Evolutionary conservation across 192 early-diverging fungal genomes (phyloP).

Genomic region (Chytriomyces hyalinus): DNA sequence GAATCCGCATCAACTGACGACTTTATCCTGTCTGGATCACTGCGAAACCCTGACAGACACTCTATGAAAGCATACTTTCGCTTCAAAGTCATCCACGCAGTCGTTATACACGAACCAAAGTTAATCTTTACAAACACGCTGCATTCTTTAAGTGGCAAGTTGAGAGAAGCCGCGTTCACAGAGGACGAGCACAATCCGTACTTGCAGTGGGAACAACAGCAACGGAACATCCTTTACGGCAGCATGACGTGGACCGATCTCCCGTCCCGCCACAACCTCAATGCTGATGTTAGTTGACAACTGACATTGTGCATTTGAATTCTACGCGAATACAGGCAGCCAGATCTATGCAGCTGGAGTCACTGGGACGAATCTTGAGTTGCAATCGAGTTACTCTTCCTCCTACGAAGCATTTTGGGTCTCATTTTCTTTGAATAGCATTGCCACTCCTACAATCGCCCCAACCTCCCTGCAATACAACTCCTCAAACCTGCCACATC

Average conservation of each 20-base stretch:
- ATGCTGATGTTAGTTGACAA: conserved; percentile 13
- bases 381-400: not conserved
- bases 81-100: not conserved
- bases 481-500: not conserved
- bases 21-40: conserved; percentile 9
- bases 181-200: conserved; percentile 26
- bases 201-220: not conserved
- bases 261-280: conserved; percentile 20
- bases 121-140: not conserved
- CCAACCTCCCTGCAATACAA: no score
- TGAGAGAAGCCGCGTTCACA: not conserved
- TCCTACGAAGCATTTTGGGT: not conserved
- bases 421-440: not conserved
- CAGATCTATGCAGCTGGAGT: no score
- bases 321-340: not conserved
- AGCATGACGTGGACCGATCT: not conserved
- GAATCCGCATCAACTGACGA: not conserved
- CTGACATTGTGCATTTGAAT: not conserved
- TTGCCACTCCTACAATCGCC: not conserved
- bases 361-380: not conserved
- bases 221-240: not conserved
- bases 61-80: not conserved
- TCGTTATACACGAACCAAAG: not conserved
- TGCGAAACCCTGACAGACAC: conserved; percentile 14
- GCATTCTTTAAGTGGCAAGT: not conserved